Conservation (phyloP, 345 rosid genomes). For the Orychophragmus violaceus region DNA sequence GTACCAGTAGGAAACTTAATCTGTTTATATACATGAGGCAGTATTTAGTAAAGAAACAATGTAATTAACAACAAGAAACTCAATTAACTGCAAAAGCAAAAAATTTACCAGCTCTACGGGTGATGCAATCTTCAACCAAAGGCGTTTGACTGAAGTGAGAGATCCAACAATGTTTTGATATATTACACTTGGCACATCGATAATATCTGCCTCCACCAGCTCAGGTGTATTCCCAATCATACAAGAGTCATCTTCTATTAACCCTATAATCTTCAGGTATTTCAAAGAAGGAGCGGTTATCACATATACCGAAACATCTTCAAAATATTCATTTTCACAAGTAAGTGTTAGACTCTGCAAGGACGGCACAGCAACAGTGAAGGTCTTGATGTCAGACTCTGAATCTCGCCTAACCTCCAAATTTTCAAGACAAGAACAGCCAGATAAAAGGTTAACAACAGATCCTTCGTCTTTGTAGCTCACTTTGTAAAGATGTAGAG, state of each 20-base stretch:
- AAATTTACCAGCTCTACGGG: not conserved
- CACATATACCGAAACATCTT: not conserved
- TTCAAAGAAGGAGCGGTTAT: not conserved
- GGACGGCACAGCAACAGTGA: not conserved
- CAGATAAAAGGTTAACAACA: not conserved
- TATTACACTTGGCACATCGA: not conserved
- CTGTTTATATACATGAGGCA: not conserved
- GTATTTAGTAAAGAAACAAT: not conserved
- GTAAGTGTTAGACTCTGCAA: not conserved
- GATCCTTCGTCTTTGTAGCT: not conserved
- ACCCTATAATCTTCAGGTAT: not conserved
- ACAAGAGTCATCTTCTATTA: not conserved
- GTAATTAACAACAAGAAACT: not conserved
- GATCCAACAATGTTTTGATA: not conserved
- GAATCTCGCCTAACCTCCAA: not conserved
- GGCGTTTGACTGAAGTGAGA: not conserved
- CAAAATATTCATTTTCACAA: not conserved
- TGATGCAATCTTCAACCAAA: not conserved
- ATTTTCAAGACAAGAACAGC: not conserved
- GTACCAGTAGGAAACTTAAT: not conserved
- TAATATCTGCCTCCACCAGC: not conserved
- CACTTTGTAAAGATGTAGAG: not conserved
- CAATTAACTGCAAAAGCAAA: not conserved
- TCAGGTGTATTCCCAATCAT: not conserved
- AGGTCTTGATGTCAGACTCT: not conserved